Evolutionary conservation across 2,329 filamentous ascomycete genomes (phyloP), one percentile per base, ranked within the genome.

Genomic region (Arthrobotrys iridis): DNA sequence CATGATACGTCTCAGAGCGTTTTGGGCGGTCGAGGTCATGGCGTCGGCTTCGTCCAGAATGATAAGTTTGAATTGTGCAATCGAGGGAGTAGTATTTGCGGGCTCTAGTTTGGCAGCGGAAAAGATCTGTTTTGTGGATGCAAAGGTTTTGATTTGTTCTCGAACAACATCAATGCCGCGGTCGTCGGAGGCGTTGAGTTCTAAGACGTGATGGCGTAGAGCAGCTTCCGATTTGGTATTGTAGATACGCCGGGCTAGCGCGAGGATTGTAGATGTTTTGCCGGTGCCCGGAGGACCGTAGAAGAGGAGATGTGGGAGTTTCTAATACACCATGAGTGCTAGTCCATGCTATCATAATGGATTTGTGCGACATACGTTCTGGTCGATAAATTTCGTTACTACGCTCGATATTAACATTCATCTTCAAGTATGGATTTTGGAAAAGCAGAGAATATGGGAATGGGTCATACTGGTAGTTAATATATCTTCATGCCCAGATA

Each of bases 131-230:
- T 96, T 97, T 5, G 95, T 99, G 79, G 92, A 96, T 41, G 93
- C 94, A 84, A 99, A 99, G 0, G 95, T 99, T 86, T 98, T 99
- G 87, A 99, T 99, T 83, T 99, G 95, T 84, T 99, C 95, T 78
- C 93, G 88, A 67, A 99, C 95, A 1, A 99, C 95, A 78, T 99
- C 95, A 82, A 99, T 99, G 80, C 95, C 95, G 83, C 95, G 88
- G 82, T 99, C 95, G 81, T 99, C 95, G 55, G 93, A 97, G 41
- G 95, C 95, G 82, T 99, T 99, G 78, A 99, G 88, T 83, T 99
- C 95, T 33, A 99, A 88, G 15, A 99, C 95, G 93, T 99, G 98
- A 83, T 99, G 95, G 15, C 94, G 90, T 89, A 97, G 91, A 82
- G 98, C 97, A 77, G 92, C 90, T 59, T 76, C 72, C 37, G 72